phyloP scores from a whole-genome alignment of 768 basidiomycete genomes.

The Vishniacozyma victoriae region DNA sequence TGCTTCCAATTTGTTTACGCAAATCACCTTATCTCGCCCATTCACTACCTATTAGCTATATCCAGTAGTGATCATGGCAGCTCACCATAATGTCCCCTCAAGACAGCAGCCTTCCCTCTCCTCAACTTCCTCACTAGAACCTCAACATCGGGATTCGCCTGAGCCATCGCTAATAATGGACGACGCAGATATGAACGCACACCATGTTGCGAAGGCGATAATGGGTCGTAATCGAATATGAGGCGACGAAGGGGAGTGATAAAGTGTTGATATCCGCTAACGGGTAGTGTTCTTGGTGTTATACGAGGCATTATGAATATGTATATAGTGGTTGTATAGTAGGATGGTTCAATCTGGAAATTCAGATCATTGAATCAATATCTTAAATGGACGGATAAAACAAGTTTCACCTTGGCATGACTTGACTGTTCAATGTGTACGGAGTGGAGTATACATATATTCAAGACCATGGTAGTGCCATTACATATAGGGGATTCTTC shows the following conservation, averaged over 20 bases:
- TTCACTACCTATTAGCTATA: slow-evolving; percentile 30
- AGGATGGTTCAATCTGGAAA: not conserved
- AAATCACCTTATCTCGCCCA: slow-evolving; percentile 46
- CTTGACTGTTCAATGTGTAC: slow-evolving; percentile 13
- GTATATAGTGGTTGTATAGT: not conserved
- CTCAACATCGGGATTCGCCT: slow-evolving; percentile 45
- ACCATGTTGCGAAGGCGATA: slow-evolving; percentile 35
- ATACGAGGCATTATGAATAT: slow-evolving; percentile 26
- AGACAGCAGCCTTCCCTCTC: slow-evolving; percentile 37
- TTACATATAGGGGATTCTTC: slow-evolving; percentile 15
- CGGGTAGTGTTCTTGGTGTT: slow-evolving; percentile 25
- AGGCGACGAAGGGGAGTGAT: slow-evolving; percentile 40
- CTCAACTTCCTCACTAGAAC: slow-evolving; percentile 37
- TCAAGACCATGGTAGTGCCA: not conserved
- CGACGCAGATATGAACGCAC: slow-evolving; percentile 39
- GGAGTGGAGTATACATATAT: not conserved
- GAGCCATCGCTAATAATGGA: slow-evolving; percentile 31
- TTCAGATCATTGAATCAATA: no score
- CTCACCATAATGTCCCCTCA: slow-evolving; percentile 46
- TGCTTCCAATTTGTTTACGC: slow-evolving; percentile 38
- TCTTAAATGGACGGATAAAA: not conserved
- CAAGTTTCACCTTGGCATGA: not conserved
- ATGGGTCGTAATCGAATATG: slow-evolving; percentile 41
- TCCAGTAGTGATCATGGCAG: not conserved
- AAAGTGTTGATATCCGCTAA: slow-evolving; percentile 43